Evolutionary conservation across 495 filamentous ascomycete genomes (phyloP).

Genomic region (Lindgomyces ingoldianus): DNA sequence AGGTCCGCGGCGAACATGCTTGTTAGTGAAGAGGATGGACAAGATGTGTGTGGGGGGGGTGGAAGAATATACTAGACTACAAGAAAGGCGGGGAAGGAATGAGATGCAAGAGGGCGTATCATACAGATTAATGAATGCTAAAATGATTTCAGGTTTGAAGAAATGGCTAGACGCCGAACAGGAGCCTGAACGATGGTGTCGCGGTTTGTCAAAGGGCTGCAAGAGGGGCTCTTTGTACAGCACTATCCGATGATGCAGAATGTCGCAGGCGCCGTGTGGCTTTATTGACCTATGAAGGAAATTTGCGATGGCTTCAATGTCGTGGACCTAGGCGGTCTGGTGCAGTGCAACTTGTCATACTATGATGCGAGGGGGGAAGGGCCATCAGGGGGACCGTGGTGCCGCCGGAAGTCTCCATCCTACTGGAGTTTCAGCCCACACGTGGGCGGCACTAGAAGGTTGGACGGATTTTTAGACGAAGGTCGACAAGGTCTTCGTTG

Average conservation of each 20-base stretch:
- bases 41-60: neutral
- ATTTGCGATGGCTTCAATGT: slow-evolving; percentile 12
- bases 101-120: slow-evolving; percentile 2
- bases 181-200: slow-evolving; percentile 17
- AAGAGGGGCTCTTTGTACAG: slow-evolving; percentile 23
- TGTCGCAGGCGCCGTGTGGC: slow-evolving; percentile 31
- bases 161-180: slow-evolving; percentile 5
- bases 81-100: neutral
- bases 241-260: neutral
- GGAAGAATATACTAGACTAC: neutral
- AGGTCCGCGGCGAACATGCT: slow-evolving; percentile 39
- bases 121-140: slow-evolving; percentile 22
- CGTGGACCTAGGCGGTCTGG: slow-evolving; percentile 11
- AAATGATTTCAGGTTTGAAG: slow-evolving; percentile 7
- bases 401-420: slow-evolving; percentile 8
- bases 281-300: slow-evolving; percentile 31
- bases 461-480: neutral
- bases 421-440: slow-evolving; percentile 22
- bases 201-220: slow-evolving; percentile 6
- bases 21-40: neutral
- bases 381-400: slow-evolving; percentile 8
- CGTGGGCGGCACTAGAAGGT: slow-evolving; percentile 16
- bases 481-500: slow-evolving; percentile 8
- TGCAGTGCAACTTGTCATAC: slow-evolving; percentile 12
- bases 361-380: slow-evolving; percentile 18